phyloP scores from a whole-genome alignment of 352 stramenopile genomes.

The Globisporangium cystogenes region DNA sequence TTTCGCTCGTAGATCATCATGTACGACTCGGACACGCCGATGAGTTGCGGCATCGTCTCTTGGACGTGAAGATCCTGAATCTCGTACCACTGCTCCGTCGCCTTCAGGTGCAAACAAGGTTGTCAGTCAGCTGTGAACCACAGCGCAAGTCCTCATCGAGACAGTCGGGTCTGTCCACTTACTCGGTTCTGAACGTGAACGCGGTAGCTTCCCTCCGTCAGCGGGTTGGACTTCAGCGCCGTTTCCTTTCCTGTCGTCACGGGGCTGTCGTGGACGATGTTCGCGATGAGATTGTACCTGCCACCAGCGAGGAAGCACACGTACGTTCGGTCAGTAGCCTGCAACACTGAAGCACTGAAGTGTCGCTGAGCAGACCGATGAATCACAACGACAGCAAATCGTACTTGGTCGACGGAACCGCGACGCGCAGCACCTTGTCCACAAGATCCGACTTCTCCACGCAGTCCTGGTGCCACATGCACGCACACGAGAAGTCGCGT shows the following conservation, averaged over 20 bases:
- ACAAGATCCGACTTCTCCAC: conserved; percentile 79
- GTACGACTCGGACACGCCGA: conserved; percentile 95
- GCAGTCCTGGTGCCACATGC: conserved; percentile 36
- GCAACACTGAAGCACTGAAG: not conserved
- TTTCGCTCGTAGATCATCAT: conserved; percentile 89
- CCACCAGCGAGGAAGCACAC: conserved; percentile 4
- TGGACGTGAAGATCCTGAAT: conserved; percentile 98
- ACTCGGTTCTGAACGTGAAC: conserved; percentile 94
- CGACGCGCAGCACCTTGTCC: conserved; percentile 48
- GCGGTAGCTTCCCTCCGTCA: conserved; percentile 96
- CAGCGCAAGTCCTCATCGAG: not conserved
- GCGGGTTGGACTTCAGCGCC: conserved; percentile 84
- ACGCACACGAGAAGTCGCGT: not conserved
- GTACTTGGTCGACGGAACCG: conserved; percentile 63
- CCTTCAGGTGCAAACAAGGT: conserved; percentile 13
- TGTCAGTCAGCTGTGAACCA: conserved; percentile 10
- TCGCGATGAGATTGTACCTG: conserved; percentile 98
- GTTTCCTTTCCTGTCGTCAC: conserved; percentile 90
- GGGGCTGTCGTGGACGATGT: conserved; percentile 96
- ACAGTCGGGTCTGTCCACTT: conserved; percentile 7
- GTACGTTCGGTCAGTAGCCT: no score
- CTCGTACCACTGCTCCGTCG: conserved; percentile 97
- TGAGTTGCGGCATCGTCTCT: conserved; percentile 97
- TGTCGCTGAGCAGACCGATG: no score
- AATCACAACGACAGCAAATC: conserved; percentile 1